Base-by-base conservation (phyloP, 2,329 filamentous ascomycete species). In the Xylaria digitata region DNA sequence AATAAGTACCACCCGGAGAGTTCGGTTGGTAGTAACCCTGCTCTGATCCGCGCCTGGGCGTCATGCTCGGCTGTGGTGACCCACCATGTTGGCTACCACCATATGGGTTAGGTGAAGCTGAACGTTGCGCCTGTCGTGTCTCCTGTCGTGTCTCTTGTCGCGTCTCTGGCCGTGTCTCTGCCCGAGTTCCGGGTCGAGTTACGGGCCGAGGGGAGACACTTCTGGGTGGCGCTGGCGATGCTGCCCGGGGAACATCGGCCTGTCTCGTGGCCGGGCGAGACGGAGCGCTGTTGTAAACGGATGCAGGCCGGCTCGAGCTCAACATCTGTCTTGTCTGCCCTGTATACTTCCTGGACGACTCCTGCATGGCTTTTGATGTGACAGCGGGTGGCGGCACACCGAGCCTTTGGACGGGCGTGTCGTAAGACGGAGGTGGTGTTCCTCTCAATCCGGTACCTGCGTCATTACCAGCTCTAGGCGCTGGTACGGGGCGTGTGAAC, bases 311-410 rank as follows among this genome's bases (percentile, higher is more conserved):
- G 23, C 75, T 78, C 1, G 75, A 71, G 37, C 75, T 84, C 78
- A 96, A 96, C 82, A 97, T 90, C 75, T 86, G 93, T 49, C 93
- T 88, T 2, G 92, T 93, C 78, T 97, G 92, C 52, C 90, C 88
- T 23, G 92, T 89, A 75, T 95, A 97, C 79, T 94, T 94, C 74
- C 96, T 91, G 0, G 94, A 96, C 3, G 94, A 93, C 78, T 97
- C 92, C 76, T 97, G 93, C 96, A 99, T 99, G 54, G 96, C 93
- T 70, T 91, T 92, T 3, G 93, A 92, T 0, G 96, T 99, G 67
- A 96, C 93, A 1, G 96, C 96, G 1, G 95, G 94, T 65, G 95
- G 91, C 1, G 96, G 96, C 13, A 95, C 92, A 61, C 94, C 96
- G 3, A 98, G 86, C 65, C 92, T 87, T 76, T 92, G 92, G 52